phyloP scores from a whole-genome alignment of 2,329 filamentous ascomycete species.

The Phoma sp. region DNA sequence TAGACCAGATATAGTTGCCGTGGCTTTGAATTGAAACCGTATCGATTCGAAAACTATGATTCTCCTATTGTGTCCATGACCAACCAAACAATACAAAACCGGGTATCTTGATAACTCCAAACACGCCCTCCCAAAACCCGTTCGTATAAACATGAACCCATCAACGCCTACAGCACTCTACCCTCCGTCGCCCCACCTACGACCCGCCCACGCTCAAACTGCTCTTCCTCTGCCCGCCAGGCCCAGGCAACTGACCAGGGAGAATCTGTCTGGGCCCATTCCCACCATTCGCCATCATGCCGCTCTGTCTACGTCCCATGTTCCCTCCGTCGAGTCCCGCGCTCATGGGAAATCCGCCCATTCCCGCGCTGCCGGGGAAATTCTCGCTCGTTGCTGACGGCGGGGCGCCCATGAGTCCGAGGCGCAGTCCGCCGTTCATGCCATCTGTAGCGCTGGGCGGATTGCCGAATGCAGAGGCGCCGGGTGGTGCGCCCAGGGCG shows the following conservation, averaged over 20 bases:
- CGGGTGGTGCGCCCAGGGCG: conserved; percentile 58
- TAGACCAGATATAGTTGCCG: too few species aligned
- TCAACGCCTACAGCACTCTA: background rate
- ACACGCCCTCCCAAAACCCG: background rate
- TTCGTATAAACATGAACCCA: background rate
- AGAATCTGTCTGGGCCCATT: conserved; percentile 44
- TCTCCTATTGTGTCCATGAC: too few species aligned
- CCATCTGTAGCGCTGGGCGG: conserved; percentile 30
- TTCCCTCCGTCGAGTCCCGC: conserved; percentile 38
- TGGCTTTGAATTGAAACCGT: too few species aligned
- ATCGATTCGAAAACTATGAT: too few species aligned
- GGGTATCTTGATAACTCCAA: conserved; percentile 16
- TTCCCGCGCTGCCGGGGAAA: conserved; percentile 39
- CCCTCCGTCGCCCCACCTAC: background rate
- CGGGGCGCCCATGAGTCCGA: conserved; percentile 44
- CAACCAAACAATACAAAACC: background rate
- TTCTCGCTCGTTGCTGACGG: conserved; percentile 40
- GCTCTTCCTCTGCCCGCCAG: conserved; percentile 38
- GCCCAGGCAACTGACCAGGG: conserved; percentile 47
- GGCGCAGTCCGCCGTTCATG: conserved; percentile 33
- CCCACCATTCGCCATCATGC: conserved; percentile 30
- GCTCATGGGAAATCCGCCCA: conserved; percentile 40
- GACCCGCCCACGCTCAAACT: conserved; percentile 37
- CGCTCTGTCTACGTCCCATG: conserved; percentile 35
- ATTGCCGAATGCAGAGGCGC: conserved; percentile 29